Evolutionary conservation across 495 filamentous ascomycete species (phyloP).

Genomic region (Penicillium taxi): DNA sequence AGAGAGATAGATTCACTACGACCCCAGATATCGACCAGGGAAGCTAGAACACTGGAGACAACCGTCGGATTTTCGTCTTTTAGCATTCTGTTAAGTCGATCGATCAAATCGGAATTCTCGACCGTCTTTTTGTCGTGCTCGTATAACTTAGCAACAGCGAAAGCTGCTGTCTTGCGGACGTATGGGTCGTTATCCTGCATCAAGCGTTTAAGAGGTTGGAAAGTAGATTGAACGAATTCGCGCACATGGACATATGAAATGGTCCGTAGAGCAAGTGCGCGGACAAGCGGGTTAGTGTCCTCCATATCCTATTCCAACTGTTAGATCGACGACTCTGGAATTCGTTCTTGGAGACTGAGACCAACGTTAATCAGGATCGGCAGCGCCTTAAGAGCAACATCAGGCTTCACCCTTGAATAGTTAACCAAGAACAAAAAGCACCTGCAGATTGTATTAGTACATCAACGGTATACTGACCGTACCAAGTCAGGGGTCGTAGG

Average conservation of each 20-base stretch:
- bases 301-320: constrained; percentile 67
- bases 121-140: constrained; percentile 90
- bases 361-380: constrained; percentile 74
- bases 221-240: constrained; percentile 88
- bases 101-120: constrained; percentile 84
- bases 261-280: constrained; percentile 86
- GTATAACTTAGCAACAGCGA: constrained; percentile 95
- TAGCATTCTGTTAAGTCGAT: constrained; percentile 80
- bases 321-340: neutral
- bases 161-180: constrained; percentile 94
- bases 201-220: constrained; percentile 72
- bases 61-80: constrained; percentile 96
- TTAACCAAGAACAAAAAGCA: constrained; percentile 97
- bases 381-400: constrained; percentile 87
- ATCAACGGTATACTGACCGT: neutral
- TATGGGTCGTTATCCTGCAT: constrained; percentile 89
- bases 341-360: neutral
- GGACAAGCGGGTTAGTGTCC: constrained; percentile 84
- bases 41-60: constrained; percentile 85
- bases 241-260: constrained; percentile 97
- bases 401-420: constrained; percentile 89
- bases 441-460: constrained; percentile 45
- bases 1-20: constrained; percentile 94
- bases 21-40: constrained; percentile 97
- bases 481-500: neutral